Evolutionary conservation across 257 asterid genomes (phyloP), one percentile per base, ranked within the genome.

Genomic region (Gentiana macrophylla): DNA sequence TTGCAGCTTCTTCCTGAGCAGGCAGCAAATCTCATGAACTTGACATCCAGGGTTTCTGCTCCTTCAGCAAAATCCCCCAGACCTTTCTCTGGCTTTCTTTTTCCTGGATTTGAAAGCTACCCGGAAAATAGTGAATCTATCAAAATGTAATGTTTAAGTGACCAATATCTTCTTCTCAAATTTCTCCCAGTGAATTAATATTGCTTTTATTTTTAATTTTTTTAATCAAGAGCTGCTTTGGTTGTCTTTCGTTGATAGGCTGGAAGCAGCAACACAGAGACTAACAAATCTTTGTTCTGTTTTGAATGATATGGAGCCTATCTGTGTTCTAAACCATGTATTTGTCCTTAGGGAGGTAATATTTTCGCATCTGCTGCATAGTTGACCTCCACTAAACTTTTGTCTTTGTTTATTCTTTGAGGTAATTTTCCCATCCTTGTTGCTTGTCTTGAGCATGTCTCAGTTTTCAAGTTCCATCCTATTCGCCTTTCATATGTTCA

Each of bases 191-290:
- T 12, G 32, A 2, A 52, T 56, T 36, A 37, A 50, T 41, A 41
- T n/a, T 5, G 9, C 35, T 53, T 54, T 58, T 7, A 32, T 35
- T 55, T 24, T 15, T n/a, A 51, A 41, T 35, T 61, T 12, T 44
- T 33, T 50, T 56, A 50, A 63, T 32, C 50, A 57, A 43, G 15
- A 51, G 52, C 49, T 56, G 56, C 36, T 62, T 47, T 38, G 52
- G 49, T 35, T 80, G 62, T 69, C 53, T 64, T 58, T 63, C 37
- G 63, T 70, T 70, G 73, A 63, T 83, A 92, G 97, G 97, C 73
- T 88, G 63, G 99, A 92, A 83, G 99, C 99, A 60, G 99, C 97
- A 56, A 78, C 81, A 90, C 97, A 88, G 86, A 85, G 97, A 77
- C 69, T 88, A 74, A 85, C 94, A 66, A 92, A 92, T 78, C 95